phyloP scores from a whole-genome alignment of 176 grass and related monocot genomes.

The Carex cristatella region DNA sequence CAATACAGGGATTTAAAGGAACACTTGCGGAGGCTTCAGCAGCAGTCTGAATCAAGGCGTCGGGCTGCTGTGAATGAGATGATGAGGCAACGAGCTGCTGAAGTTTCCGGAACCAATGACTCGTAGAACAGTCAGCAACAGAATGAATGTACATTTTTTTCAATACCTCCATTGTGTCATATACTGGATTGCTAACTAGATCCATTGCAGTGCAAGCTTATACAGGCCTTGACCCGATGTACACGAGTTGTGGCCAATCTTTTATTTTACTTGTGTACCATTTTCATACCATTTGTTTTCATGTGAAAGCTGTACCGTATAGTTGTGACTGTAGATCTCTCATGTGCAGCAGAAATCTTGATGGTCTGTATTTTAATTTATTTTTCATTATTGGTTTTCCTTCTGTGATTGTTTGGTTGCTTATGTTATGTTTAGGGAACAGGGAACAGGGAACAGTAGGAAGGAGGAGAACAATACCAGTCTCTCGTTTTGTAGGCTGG shows the following conservation, averaged over 20 bases:
- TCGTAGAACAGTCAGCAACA: not conserved
- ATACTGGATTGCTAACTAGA: constrained; percentile 14
- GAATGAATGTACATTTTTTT: constrained; percentile 7
- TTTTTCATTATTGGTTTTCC: not conserved
- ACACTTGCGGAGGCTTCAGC: constrained; percentile 89
- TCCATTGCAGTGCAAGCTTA: not conserved
- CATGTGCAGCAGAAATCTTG: not conserved
- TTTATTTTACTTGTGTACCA: constrained; percentile 15
- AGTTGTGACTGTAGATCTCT: not conserved
- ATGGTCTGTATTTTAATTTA: not conserved
- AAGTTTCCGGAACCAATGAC: constrained; percentile 25
- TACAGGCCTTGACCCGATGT: constrained; percentile 4
- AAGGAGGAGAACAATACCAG: not conserved
- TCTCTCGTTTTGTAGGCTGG: not conserved
- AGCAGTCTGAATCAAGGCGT: constrained; percentile 92
- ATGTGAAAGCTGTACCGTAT: not conserved
- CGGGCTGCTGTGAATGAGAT: constrained; percentile 99
- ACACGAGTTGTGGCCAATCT: not conserved
- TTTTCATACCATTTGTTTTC: constrained; percentile 11
- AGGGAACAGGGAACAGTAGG: not conserved
- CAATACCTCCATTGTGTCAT: not conserved
- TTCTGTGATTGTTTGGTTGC: constrained; percentile 8
- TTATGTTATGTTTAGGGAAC: constrained; percentile 1
- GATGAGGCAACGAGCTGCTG: constrained; percentile 69
- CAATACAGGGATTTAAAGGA: constrained; percentile 90